Base-by-base conservation (phyloP, 805 yeast genomes). In the Candida andamanensis region DNA sequence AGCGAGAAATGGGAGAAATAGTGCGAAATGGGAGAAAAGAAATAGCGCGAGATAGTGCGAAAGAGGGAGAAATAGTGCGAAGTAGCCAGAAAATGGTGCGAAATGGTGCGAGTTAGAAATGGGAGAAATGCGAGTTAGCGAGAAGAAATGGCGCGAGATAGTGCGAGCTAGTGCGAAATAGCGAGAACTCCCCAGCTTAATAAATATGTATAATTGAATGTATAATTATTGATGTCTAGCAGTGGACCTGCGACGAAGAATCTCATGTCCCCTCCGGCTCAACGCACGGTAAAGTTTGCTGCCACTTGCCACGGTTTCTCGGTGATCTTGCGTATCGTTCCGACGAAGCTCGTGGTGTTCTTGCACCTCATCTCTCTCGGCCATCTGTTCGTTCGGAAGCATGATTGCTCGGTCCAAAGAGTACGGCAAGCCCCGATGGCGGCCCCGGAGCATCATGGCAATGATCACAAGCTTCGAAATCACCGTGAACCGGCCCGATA, bases 361-460 rank as follows among this genome's bases (percentile, higher is more conserved):
- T 54, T 79, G 83, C 9, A 72, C 59, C 37, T 60, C 65, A 56
- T 82, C 92, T 45, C 82, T 63, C 45, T 66, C 58, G 17, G 72
- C 70, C 72, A 81, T 67, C 39, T 74, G 72, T 11, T 78, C 80
- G 32, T 81, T 74, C 6, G 94, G 90, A 30, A 90, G 56, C 69
- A 90, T 79, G 42, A 92, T 83, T 22, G 98, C 97, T 53, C 98
- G 77, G 58, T 92, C 98, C 36, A 92, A 72, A 0, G 89, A 67
- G 52, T 90, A 87, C 1, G 98, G 98, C 37, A 92, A 67, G 22
- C 97, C 97, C 72, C 98, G 85, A 50, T 89, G 97, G 37, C 97
- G 72, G 7, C 98, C 97, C 63, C 98, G 76, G 27, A 92, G 72
- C 83, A 92, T 78, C 81, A 87, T 77, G 4, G 87, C 90, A 42